Conservation (phyloP, 139 green algal genomes). For the Raphidocelis subcapitata region DNA sequence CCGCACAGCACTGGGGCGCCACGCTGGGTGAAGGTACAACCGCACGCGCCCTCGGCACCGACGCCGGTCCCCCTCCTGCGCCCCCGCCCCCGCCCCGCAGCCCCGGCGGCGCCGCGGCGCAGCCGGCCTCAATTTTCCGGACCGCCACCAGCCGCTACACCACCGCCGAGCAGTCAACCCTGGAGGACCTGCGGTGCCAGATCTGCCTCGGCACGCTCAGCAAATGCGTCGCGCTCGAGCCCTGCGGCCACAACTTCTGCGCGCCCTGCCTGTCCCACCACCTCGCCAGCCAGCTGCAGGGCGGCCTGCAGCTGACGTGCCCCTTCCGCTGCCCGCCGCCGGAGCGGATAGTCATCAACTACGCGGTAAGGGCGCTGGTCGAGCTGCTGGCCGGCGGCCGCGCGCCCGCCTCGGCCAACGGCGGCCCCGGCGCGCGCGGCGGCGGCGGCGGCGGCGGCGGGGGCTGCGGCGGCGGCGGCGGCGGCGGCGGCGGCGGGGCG, state of each 20-base stretch:
- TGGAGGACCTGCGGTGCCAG: conserved; percentile 69
- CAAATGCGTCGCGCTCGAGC: conserved; percentile 62
- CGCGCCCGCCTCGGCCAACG: neutral
- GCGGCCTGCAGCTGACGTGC: conserved; percentile 37
- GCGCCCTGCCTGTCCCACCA: conserved; percentile 63
- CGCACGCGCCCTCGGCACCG: no score
- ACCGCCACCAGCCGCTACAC: conserved; percentile 54
- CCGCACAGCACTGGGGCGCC: no score
- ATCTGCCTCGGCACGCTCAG: conserved; percentile 62
- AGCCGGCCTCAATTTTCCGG: conserved; percentile 16
- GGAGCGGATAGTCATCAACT: conserved; percentile 59
- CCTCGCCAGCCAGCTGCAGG: conserved; percentile 54
- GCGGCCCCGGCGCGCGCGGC: neutral
- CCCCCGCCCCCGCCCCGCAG: neutral
- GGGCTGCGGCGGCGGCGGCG: conserved; percentile 1
- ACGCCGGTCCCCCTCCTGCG: neutral
- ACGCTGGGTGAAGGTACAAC: no score
- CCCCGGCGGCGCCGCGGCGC: neutral
- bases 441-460: neutral
- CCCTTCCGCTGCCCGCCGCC: conserved; percentile 50
- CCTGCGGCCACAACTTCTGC: conserved; percentile 77
- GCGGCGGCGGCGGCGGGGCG: neutral
- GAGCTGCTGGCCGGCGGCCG: conserved; percentile 18
- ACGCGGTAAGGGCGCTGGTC: conserved; percentile 51
- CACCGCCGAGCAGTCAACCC: conserved; percentile 50